Percentiles rank a stretch among this genome's conserved stretches.
Conservation (phyloP, 306 rosid species). For the Dalbergia cultrata region DNA sequence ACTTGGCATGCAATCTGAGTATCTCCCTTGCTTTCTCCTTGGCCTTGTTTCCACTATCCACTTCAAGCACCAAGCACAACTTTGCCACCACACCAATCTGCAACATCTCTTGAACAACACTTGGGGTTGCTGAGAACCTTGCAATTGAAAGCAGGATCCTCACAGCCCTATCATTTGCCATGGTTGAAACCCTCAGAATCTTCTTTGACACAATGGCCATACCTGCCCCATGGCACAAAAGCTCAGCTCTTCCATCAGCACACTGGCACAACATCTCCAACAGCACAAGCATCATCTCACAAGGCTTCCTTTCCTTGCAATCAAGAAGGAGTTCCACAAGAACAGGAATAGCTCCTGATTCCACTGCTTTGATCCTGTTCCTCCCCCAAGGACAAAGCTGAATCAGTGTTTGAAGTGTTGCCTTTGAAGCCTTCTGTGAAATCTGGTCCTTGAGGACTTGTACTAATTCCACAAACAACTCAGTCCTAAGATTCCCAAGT, state of each 20-base stretch:
- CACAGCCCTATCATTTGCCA: conserved; percentile 77
- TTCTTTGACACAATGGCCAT: conserved; percentile 77
- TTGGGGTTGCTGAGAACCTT: conserved; percentile 57
- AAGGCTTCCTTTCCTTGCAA: conserved; percentile 52
- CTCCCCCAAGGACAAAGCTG: conserved; percentile 64
- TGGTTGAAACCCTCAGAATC: conserved; percentile 75
- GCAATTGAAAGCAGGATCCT: conserved; percentile 63
- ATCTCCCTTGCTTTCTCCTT: conserved; percentile 82
- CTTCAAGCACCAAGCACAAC: conserved; percentile 74
- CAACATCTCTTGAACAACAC: conserved; percentile 76
- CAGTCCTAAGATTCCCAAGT: conserved; percentile 39
- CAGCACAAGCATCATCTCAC: conserved; percentile 68
- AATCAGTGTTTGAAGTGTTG: conserved; percentile 60
- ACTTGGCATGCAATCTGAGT: conserved; percentile 66
- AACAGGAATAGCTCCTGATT: conserved; percentile 67
- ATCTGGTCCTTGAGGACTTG: conserved; percentile 65
- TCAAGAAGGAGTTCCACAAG: conserved; percentile 70
- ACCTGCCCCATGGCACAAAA: conserved; percentile 76
- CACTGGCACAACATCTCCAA: conserved; percentile 70
- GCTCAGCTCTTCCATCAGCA: conserved; percentile 81
- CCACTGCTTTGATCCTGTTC: conserved; percentile 68
- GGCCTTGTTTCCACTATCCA: conserved; percentile 74
- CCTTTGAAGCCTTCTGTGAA: conserved; percentile 64
- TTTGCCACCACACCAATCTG: conserved; percentile 77
- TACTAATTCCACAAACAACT: conserved; percentile 57